Evolutionary conservation across 1,284 basidiomycete species (phyloP).

Genomic region (Cryptococcus wingfieldii): DNA sequence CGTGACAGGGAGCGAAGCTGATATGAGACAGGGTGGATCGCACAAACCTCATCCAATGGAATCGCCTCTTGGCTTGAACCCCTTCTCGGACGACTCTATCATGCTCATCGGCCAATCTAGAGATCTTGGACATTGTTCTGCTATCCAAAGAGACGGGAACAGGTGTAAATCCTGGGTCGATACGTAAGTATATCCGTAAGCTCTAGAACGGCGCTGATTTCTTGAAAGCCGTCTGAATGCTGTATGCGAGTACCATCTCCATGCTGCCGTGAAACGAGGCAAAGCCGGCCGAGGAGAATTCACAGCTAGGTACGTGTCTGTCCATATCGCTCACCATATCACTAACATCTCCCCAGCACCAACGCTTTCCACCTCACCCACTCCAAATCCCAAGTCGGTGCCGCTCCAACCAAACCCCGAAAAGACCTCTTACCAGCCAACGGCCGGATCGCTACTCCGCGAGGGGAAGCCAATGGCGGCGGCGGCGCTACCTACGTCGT

Average conservation of each 20-base stretch:
- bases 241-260: conserved; percentile 85
- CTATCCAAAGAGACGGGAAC: conserved; percentile 71
- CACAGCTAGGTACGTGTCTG: conserved; percentile 60
- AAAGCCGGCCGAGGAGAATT: conserved; percentile 77
- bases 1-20: neutral
- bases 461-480: conserved; percentile 34
- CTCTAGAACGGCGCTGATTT: neutral
- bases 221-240: conserved; percentile 53
- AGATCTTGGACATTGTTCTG: conserved; percentile 79
- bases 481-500: conserved; percentile 71
- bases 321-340: neutral
- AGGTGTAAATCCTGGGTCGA: conserved; percentile 83
- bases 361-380: neutral
- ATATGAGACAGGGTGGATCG: conserved; percentile 15
- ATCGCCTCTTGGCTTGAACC: conserved; percentile 83
- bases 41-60: conserved; percentile 63
- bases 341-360: neutral
- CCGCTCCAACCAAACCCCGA: conserved; percentile 36
- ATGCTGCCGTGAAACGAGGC: conserved; percentile 68
- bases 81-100: conserved; percentile 71
- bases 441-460: conserved; percentile 30
- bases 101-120: conserved; percentile 77
- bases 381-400: too few relatives aligned
- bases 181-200: conserved; percentile 52
- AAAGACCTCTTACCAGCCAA: conserved; percentile 38